A percentile compares a stretch with the other conserved stretches of the same genome.
Conservation (phyloP, 140 eudicot genomes). For the Stevia rebaudiana region DNA sequence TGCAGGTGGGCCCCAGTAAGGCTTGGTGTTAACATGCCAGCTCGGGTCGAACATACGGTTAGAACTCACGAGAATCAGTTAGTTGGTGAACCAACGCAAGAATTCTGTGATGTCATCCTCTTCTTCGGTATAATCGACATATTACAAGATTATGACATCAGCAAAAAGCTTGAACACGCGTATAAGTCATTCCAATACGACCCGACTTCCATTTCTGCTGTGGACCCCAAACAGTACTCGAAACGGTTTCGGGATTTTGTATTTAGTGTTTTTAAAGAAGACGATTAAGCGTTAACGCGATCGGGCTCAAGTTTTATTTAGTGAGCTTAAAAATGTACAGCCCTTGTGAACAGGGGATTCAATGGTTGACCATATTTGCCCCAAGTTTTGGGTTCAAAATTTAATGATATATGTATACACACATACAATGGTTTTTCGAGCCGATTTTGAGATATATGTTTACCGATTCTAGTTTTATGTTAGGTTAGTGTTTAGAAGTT, state of each 20-base stretch:
- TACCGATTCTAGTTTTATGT: constrained; percentile 19
- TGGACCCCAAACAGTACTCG: constrained; percentile 73
- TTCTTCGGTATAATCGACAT: constrained; percentile 80
- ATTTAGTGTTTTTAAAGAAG: constrained; percentile 62
- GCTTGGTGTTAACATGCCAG: constrained; percentile 69
- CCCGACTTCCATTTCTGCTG: constrained; percentile 77
- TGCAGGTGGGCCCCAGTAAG: constrained; percentile 46
- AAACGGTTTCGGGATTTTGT: constrained; percentile 79
- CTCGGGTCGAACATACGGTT: constrained; percentile 53
- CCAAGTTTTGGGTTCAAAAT: constrained; percentile 1
- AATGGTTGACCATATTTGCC: background rate
- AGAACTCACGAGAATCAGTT: constrained; percentile 56
- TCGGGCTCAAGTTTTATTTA: constrained; percentile 23
- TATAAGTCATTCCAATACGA: constrained; percentile 75
- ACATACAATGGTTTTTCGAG: constrained; percentile 2
- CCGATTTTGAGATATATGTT: constrained; percentile 22
- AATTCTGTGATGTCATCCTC: constrained; percentile 49
- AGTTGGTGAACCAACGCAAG: constrained; percentile 82
- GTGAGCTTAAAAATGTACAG: constrained; percentile 35
- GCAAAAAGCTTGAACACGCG: constrained; percentile 89
- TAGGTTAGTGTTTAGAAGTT: constrained; percentile 19
- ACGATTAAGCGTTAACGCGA: constrained; percentile 24
- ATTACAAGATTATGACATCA: constrained; percentile 72
- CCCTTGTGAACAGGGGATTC: constrained; percentile 9
- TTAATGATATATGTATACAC: constrained; percentile 16